Base-by-base conservation (phyloP, 2,329 filamentous ascomycete species). In the Penicillium sumatraense region DNA sequence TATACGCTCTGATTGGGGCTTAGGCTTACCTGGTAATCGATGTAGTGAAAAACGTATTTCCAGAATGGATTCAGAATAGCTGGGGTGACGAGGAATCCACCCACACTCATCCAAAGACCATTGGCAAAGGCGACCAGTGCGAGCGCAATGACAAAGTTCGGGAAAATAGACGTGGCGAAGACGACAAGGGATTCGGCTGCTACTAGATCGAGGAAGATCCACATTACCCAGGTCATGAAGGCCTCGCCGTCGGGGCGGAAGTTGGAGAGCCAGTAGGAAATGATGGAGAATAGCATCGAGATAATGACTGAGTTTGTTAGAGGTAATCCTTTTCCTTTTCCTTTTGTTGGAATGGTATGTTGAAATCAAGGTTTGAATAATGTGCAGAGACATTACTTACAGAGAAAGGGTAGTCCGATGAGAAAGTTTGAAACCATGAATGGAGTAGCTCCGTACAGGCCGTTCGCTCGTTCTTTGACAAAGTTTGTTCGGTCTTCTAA, bases 1-100 rank as follows among this genome's bases (percentile, higher is more conserved):
- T n/a, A n/a, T n/a, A n/a, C n/a, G n/a, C n/a, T n/a, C n/a, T n/a
- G n/a, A n/a, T 24, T 24, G 21, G 40, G 11, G 20, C 38, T 5
- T n/a, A n/a, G 7, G 6, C 58, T 33, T 57, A 70, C 83, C 70
- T 93, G 90, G 68, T 96, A 96, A 70, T 96, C 89, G 68, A 93
- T 93, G 72, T 93, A 96, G 69, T 93, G 89, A 65, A 95, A 95
- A 5, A 89, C 89, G 65, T 96, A 95, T 71, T 86, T 85, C 86
- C 89, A 96, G 64, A 96, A 96, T 2, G 83, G 84, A 72, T 96
- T 96, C 36, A 96, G 80, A 2, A 87, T 83, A 1, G 79, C 83
- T 3, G 87, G 85, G 3, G 85, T 82, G 1, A 96, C 90, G 72
- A 96, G 82, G 76, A 96, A 96, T 0, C 91, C 91, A 49, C 88